Evolutionary conservation across 163 green algal genomes (phyloP).

Genomic region (Prototheca cutis): DNA sequence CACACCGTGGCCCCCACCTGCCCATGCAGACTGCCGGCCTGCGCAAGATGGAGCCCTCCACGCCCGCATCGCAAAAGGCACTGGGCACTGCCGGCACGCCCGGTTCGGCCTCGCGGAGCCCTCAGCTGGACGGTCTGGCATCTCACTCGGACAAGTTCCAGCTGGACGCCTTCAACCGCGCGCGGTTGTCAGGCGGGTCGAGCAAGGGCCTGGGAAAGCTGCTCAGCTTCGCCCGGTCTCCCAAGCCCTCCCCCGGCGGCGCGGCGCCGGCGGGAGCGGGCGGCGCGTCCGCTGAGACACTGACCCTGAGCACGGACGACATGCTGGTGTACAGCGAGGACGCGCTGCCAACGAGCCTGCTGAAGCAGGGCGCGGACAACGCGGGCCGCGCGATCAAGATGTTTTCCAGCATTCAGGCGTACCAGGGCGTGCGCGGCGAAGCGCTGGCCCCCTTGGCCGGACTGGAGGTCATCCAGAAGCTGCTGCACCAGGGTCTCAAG

Average conservation of each 20-base stretch:
- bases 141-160: constrained; percentile 44
- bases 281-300: constrained; percentile 12
- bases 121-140: constrained; percentile 39
- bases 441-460: constrained; percentile 25
- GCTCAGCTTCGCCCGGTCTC: constrained; percentile 14
- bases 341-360: constrained; percentile 72
- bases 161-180: constrained; percentile 61
- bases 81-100: neutral
- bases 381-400: constrained; percentile 81
- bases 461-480: constrained; percentile 75
- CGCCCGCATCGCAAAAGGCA: neutral
- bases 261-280: constrained; percentile 6
- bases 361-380: constrained; percentile 78
- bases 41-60: neutral
- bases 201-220: constrained; percentile 39
- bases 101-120: constrained; percentile 11
- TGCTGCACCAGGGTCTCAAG: constrained; percentile 84
- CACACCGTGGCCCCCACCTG: no score
- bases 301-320: constrained; percentile 58
- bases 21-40: constrained; percentile 6
- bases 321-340: constrained; percentile 56
- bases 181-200: constrained; percentile 13
- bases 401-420: constrained; percentile 79
- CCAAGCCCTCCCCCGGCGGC: constrained; percentile 5
- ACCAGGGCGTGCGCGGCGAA: constrained; percentile 61